Evolutionary conservation across 2,329 filamentous ascomycete genomes (phyloP).

Genomic region (Cladobotryum protrusum): DNA sequence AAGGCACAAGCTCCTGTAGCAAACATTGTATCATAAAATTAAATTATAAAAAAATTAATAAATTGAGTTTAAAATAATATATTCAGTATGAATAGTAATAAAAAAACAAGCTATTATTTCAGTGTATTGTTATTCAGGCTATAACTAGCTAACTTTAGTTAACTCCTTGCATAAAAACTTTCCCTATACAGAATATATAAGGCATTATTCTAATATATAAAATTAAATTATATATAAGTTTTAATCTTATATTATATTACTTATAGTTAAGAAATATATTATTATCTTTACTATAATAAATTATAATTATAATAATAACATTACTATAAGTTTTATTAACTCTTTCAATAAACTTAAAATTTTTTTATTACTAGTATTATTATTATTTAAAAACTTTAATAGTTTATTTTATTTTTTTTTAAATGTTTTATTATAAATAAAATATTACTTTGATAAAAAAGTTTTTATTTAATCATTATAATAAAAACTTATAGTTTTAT

Average conservation of each 20-base stretch:
- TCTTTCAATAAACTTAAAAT: neutral
- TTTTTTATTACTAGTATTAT: neutral
- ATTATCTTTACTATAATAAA: neutral
- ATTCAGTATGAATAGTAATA: neutral
- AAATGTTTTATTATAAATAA: neutral
- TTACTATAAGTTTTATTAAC: neutral
- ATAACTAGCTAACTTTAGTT: too few species aligned
- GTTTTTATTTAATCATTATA: neutral
- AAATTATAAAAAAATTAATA: too few species aligned
- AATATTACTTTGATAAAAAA: neutral
- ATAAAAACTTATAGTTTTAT: neutral
- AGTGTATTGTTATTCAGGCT: too few species aligned
- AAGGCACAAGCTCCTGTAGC: too few species aligned
- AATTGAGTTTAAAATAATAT: too few species aligned
- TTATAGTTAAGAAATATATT: neutral
- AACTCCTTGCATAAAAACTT: too few species aligned
- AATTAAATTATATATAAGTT: neutral
- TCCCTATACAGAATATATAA: neutral
- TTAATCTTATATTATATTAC: neutral
- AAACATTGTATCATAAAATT: too few species aligned
- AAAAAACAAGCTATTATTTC: neutral
- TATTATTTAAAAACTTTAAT: neutral
- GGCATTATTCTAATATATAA: neutral
- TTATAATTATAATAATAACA: neutral
- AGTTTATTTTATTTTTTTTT: neutral